Evolutionary conservation across 2,329 filamentous ascomycete species (phyloP), one percentile per base, ranked within the genome.

Genomic region (Delphinella strobiligena): DNA sequence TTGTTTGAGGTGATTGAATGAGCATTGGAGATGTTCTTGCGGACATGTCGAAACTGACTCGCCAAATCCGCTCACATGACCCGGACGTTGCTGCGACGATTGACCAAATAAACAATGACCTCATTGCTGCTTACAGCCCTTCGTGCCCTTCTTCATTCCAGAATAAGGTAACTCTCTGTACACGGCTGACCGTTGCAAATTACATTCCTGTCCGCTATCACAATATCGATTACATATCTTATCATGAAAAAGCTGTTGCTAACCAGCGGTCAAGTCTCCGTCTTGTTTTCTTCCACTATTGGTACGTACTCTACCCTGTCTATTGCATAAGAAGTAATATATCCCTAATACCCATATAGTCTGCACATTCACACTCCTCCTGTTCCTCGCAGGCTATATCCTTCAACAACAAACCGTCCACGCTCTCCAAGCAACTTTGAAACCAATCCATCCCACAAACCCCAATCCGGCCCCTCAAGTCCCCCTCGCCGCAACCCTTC

Each of bases 301-400:
- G 68, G 81, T 84, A 70, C 43, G 68, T 58, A 41, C 18, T 27
- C 22, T 27, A 27, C 12, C 12, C 36, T 17, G 36, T 42, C 30
- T 37, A 31, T 15, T 31, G 24, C 15, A 38, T 38, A 44, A 44
- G 43, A 31, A 31, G 29, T 44, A 12, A 16, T 31, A 17, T n/a
- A 32, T 5, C n/a, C n/a, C 36, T 31, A 34, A 31, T 22, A 5
- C n/a, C 7, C 11, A 4, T 15, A 4, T 45, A 61, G 82, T 94
- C 43, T 65, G 84, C 47, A 58, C 83, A 18, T 94, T 85, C 61
- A 93, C 87, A 3, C 60, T 79, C 29, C 74, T 87, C 4, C 76
- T 95, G 18, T 95, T 95, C 59, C 69, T 94, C 22, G 86, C 83
- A 37, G 88, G 88, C 52, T 94, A 93, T 59, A 74, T 79, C 3